phyloP scores from a whole-genome alignment of 2,329 filamentous ascomycete species.

The Acephala macrosclerotiorum region DNA sequence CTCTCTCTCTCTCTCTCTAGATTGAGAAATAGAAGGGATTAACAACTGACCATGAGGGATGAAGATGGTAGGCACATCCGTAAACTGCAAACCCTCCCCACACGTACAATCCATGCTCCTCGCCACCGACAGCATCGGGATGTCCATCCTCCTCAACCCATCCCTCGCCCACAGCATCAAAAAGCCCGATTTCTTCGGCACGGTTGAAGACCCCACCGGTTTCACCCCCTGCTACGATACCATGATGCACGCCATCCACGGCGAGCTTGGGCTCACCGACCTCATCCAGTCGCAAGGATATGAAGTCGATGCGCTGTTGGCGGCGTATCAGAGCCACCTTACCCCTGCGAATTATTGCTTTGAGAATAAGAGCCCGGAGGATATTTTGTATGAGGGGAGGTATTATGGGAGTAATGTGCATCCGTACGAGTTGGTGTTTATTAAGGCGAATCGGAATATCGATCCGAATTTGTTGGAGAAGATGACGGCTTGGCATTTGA shows the following conservation, averaged over 20 bases:
- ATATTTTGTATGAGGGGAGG: slow-evolving; percentile 20
- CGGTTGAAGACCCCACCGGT: background rate
- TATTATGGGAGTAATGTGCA: slow-evolving; percentile 24
- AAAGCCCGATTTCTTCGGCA: background rate
- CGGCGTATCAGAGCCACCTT: slow-evolving; percentile 5
- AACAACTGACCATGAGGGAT: background rate
- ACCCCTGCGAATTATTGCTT: slow-evolving; percentile 11
- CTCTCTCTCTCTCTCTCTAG: background rate
- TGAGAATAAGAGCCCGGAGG: background rate
- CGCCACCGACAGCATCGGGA: slow-evolving; percentile 34
- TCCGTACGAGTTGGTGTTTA: slow-evolving; percentile 26
- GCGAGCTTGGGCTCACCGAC: slow-evolving; percentile 16
- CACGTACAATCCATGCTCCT: slow-evolving; percentile 41
- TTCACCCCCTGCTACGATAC: slow-evolving; percentile 12
- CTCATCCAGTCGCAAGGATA: slow-evolving; percentile 30
- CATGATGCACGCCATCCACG: slow-evolving; percentile 6
- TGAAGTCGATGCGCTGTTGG: slow-evolving; percentile 25
- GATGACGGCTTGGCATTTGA: slow-evolving; percentile 35
- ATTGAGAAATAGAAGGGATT: background rate
- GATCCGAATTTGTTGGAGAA: slow-evolving; percentile 32
- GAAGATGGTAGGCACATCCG: slow-evolving; percentile 39
- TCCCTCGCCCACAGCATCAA: background rate
- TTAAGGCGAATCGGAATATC: slow-evolving; percentile 26
- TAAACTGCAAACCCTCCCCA: slow-evolving; percentile 32
- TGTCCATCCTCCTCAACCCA: slow-evolving; percentile 33